Base-by-base conservation (phyloP, 306 rosid species). In the Abrus pulchellus region DNA sequence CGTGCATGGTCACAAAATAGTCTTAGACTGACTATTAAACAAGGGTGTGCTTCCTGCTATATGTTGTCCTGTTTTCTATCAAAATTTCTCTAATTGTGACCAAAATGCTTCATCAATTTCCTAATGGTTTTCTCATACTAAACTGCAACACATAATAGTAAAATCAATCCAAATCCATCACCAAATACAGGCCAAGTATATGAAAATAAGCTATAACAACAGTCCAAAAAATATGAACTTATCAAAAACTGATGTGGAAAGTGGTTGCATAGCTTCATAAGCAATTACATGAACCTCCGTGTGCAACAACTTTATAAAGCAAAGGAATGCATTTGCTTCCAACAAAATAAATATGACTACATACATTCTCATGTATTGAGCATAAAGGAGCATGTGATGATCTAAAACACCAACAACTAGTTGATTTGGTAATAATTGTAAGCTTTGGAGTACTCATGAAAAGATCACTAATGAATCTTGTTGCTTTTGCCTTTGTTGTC, bases 401-500 rank as follows among this genome's bases (percentile, higher is more conserved):
- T 70, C 53, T 45, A 40, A 91, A 89, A 78, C 91, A 87, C 91
- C 88, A 87, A 70, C 89, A 90, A 38, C 85, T 44, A 0, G 71
- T 53, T 28, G 94, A 74, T 84, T 87, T 82, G 63, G 89, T 65
- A 6, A 27, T 53, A 61, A 50, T 72, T 2, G 91, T 53, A 68
- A 93, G 94, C 40, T n/a, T 84, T 13, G 86, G 97, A 44, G 85
- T 93, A 83, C 89, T 93, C 38, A 74, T 67, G 3, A 94, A 93
- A 68, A 91, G 92, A 80, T 91, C 89, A 5, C 94, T 91, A 28
- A 93, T 88, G 77, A 93, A 88, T 74, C 91, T 94, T 61, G 97
- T 96, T 29, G 96, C 94, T 79, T 91, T 87, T 66, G 97, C 94
- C 92, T 87, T 93, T 50, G 96, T 94, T 41, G 92, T 80, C 70